Base-by-base conservation (phyloP, 768 basidiomycete species). In the Asterophora lycoperdoides region DNA sequence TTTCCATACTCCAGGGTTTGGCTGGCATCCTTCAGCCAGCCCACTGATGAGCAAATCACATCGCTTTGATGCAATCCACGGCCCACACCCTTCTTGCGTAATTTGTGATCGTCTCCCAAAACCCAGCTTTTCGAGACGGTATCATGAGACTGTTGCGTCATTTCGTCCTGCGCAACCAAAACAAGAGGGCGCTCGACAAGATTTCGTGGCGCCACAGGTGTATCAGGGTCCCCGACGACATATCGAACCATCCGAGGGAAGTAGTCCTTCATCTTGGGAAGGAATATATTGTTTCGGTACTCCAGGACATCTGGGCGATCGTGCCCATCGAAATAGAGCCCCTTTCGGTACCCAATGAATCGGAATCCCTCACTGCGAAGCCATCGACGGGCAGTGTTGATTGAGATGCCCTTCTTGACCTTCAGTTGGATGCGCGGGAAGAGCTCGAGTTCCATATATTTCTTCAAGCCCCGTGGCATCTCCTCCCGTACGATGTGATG, bases 101-200 rank as follows among this genome's bases (percentile, higher is more conserved):
- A 44, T 20, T 59, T 49, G 2, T 68, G 63, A 46, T 73, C 56
- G 8, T 59, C 63, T 3, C 70, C 48, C 3, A 61, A 47, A 1
- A 73, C 64, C 73, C 70, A 75, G 30, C 54, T 60, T 44, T 60
- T 63, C 40, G 50, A 57, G n/a, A 40, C 26, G 9, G 53, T 58
- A 58, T 74, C 64, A 55, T 76, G 62, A 36, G 69, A 61, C 44
- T 76, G 71, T 1, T 63, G 62, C 2, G 68, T 72, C 66, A 71
- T 73, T 50, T 75, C 67, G 53, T 70, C 73, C 47, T 67, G 73
- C 34, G 57, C 60, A 41, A 54, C 50, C 13, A 63, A 56, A 41
- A 69, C 68, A 37, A 66, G 44, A 3, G 46, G 55, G 9, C 48
- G 52, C 48, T 64, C 62, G 2, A 53, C 62, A 55, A 35, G 55